A percentile compares a stretch with the other conserved stretches of the same genome.
These are phyloP conservation scores for Clohesyomyces aquaticus DNA, from an alignment of 495 filamentous ascomycete species.

Conservation along the genomic window DNA sequence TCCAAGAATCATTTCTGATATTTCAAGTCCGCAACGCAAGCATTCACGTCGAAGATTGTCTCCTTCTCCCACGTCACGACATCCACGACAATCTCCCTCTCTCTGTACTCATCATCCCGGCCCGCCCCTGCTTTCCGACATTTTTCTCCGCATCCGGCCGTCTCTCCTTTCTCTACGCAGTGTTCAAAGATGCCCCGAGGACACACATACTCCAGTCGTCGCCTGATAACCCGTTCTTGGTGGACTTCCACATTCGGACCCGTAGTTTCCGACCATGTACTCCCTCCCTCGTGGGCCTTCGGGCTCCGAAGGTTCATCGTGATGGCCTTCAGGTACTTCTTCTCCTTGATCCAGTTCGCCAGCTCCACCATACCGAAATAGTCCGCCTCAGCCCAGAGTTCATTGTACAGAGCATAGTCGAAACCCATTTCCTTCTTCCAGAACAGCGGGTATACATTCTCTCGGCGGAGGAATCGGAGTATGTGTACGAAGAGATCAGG, in stretches of 20 bases:
- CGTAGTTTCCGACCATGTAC: background rate
- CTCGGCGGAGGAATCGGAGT: background rate
- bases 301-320: background rate
- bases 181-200: background rate
- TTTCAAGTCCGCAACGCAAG: too few species aligned
- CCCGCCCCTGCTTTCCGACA: too few species aligned
- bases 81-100: too few species aligned
- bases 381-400: constrained; percentile 13
- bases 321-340: constrained; percentile 11
- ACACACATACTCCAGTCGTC: background rate
- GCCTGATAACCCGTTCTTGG: background rate
- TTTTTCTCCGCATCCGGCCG: too few species aligned
- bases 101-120: too few species aligned
- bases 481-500: background rate
- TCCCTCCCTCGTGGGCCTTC: too few species aligned
- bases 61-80: too few species aligned
- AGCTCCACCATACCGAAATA: constrained; percentile 13
- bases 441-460: constrained; percentile 7
- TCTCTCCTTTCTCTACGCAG: too few species aligned
- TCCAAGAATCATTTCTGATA: too few species aligned
- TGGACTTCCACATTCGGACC: background rate
- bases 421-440: constrained; percentile 13
- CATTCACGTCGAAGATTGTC: too few species aligned
- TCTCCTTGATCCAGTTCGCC: constrained; percentile 4
- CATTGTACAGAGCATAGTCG: constrained; percentile 20